These are phyloP conservation scores for Pseudogymnoascus sp. DNA, from an alignment of 2,329 filamentous ascomycete species.

Conservation along the genomic window DNA sequence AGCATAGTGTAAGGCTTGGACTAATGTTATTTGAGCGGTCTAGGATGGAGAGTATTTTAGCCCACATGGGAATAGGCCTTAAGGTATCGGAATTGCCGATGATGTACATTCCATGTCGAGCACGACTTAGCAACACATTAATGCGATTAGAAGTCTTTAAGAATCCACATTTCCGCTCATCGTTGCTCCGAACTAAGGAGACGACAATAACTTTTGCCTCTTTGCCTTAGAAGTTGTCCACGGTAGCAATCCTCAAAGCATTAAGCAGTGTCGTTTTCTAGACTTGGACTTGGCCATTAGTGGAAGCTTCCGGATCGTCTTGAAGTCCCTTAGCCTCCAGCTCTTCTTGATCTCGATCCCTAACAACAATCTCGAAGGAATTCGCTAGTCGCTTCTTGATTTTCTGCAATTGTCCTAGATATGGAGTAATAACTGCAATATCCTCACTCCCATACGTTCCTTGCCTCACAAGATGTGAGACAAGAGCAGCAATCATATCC, in stretches of 20 bases:
- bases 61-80: slow-evolving; percentile 52
- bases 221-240: slow-evolving; percentile 72
- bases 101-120: slow-evolving; percentile 61
- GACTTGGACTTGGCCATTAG: slow-evolving; percentile 13
- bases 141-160: slow-evolving; percentile 57
- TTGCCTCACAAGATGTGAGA: slow-evolving; percentile 56
- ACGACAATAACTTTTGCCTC: slow-evolving; percentile 64
- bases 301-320: slow-evolving; percentile 13
- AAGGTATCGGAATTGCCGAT: slow-evolving; percentile 57
- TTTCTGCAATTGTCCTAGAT: slow-evolving; percentile 47
- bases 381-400: slow-evolving; percentile 37
- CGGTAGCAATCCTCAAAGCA: slow-evolving; percentile 43
- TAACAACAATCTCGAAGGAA: slow-evolving; percentile 52
- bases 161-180: slow-evolving; percentile 50
- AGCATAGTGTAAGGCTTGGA: slow-evolving; percentile 42
- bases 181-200: slow-evolving; percentile 62
- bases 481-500: slow-evolving; percentile 51
- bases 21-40: slow-evolving; percentile 39
- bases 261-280: slow-evolving; percentile 36
- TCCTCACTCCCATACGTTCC: slow-evolving; percentile 50
- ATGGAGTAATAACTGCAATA: slow-evolving; percentile 63
- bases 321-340: slow-evolving; percentile 31
- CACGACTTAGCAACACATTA: slow-evolving; percentile 59
- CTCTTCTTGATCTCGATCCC: slow-evolving; percentile 52
- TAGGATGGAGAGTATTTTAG: slow-evolving; percentile 46